Evolutionary conservation across 352 stramenopile species (phyloP), one percentile per base, ranked within the genome.

Genomic region (Globisporangium paddicum): DNA sequence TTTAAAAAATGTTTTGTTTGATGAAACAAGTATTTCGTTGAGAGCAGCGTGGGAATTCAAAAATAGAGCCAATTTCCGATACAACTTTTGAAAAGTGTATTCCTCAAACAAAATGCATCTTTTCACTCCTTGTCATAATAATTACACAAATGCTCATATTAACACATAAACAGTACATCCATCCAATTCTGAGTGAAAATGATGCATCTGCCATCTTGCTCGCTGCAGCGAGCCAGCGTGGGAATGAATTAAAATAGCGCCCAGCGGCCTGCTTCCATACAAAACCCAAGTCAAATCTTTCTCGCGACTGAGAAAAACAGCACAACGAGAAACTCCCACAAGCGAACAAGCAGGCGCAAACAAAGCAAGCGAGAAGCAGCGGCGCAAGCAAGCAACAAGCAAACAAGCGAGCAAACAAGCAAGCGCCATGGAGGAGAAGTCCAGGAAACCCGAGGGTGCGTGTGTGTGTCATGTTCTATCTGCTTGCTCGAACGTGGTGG

Each of bases 371-470:
- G n/a, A n/a, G n/a, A n/a, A 58, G 69, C 30, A 58, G 37, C 55
- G 77, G 41, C 11, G 35, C 35, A 41, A n/a, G 13, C 35, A 41
- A 41, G 14, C 28, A 13, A 46, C n/a, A n/a, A n/a, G n/a, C n/a
- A n/a, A n/a, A n/a, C n/a, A n/a, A n/a, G 47, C 35, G 30, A 44
- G n/a, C 46, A 44, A n/a, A 32, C 47, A 48, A 19, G 18, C 13
- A 63, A 68, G 62, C 66, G 47, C 60, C 67, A 92, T 90, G 84
- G 85, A 94, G 55, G 82, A 92, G 61, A 94, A 94, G 64, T 90
- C 85, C 41, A 82, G 82, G 65, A 90, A 90, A 75, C 85, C 85
- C 52, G 85, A 94, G 71, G 83, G 83, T 93, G 45, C 26, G 63
- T 58, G 1, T 16, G 41, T 16, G 25, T 34, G 21, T 16, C 18